Evolutionary conservation across 306 rosid species (phyloP).

Genomic region (Cucurbita pepo): DNA sequence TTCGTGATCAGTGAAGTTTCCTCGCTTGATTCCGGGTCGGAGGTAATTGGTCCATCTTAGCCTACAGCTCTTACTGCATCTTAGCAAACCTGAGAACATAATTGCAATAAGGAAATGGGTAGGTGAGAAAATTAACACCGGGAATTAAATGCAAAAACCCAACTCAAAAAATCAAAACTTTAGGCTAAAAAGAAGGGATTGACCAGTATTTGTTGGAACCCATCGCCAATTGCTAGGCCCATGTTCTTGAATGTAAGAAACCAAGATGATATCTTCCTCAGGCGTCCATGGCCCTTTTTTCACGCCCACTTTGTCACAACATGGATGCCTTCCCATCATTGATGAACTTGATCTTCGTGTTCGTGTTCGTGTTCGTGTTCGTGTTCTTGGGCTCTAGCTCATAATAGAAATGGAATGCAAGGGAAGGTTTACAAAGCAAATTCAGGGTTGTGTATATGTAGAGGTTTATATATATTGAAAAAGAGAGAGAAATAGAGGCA

Average conservation of each 20-base stretch:
- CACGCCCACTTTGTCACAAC: slow-evolving; percentile 43
- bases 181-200: too few relatives aligned
- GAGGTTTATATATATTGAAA: slow-evolving; percentile 8
- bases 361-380: background rate
- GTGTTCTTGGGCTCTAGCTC: background rate
- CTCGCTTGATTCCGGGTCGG: slow-evolving; percentile 58
- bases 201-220: slow-evolving; percentile 47
- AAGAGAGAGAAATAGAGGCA: background rate
- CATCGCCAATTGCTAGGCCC: slow-evolving; percentile 66
- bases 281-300: slow-evolving; percentile 80
- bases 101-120: background rate
- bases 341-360: background rate
- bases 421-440: background rate
- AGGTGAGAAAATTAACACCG: background rate
- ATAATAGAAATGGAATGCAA: background rate
- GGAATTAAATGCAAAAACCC: background rate
- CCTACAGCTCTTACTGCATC: slow-evolving; percentile 65
- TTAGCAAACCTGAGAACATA: slow-evolving; percentile 24
- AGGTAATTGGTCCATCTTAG: slow-evolving; percentile 66
- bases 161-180: background rate
- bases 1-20: slow-evolving; percentile 52
- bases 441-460: slow-evolving; percentile 7
- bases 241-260: slow-evolving; percentile 54
- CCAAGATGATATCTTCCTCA: slow-evolving; percentile 50
- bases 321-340: slow-evolving; percentile 52